These are phyloP conservation scores for Apiotrichum sp. DNA, from an alignment of 1,284 basidiomycete genomes.

Conservation along the genomic window DNA sequence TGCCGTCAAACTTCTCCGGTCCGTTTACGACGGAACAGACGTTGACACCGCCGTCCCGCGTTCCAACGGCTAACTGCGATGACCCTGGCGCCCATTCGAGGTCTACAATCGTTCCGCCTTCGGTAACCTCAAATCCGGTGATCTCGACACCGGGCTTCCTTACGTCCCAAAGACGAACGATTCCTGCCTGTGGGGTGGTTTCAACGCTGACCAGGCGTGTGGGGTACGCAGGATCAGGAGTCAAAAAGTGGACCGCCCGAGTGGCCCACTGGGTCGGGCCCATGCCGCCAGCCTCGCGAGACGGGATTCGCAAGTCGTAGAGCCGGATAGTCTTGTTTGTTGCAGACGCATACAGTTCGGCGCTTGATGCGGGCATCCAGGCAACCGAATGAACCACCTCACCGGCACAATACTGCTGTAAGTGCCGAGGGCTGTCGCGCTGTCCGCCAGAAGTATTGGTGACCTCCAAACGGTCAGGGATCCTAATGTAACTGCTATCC, in stretches of 20 bases:
- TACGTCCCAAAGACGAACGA: slow-evolving; percentile 42
- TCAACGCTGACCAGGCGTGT: slow-evolving; percentile 40
- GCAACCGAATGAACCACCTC: slow-evolving; percentile 39
- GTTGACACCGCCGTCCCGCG: slow-evolving; percentile 38
- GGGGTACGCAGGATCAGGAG: slow-evolving; percentile 23
- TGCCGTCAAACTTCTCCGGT: slow-evolving; percentile 9
- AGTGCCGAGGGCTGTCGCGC: slow-evolving; percentile 21
- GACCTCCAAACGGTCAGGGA: slow-evolving; percentile 11
- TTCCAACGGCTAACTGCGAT: slow-evolving; percentile 33
- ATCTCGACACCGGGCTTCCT: slow-evolving; percentile 32
- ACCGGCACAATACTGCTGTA: slow-evolving; percentile 43
- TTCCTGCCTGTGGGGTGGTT: slow-evolving; percentile 17
- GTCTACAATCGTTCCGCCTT: slow-evolving; percentile 17
- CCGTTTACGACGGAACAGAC: slow-evolving; percentile 38
- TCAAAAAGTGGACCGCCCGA: slow-evolving; percentile 34
- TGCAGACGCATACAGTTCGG: slow-evolving; percentile 32
- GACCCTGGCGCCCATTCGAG: slow-evolving; percentile 30
- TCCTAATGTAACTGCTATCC: slow-evolving; percentile 6
- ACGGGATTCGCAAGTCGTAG: slow-evolving; percentile 35
- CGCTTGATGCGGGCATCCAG: slow-evolving; percentile 19
- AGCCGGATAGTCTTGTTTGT: slow-evolving; percentile 36
- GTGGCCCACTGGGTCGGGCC: slow-evolving; percentile 25
- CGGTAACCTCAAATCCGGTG: slow-evolving; percentile 28
- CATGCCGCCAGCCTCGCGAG: slow-evolving; percentile 8
- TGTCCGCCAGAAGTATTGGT: slow-evolving; percentile 19